phyloP scores from a whole-genome alignment of 805 yeast species.

The Wickerhamomyces hampshirensis region DNA sequence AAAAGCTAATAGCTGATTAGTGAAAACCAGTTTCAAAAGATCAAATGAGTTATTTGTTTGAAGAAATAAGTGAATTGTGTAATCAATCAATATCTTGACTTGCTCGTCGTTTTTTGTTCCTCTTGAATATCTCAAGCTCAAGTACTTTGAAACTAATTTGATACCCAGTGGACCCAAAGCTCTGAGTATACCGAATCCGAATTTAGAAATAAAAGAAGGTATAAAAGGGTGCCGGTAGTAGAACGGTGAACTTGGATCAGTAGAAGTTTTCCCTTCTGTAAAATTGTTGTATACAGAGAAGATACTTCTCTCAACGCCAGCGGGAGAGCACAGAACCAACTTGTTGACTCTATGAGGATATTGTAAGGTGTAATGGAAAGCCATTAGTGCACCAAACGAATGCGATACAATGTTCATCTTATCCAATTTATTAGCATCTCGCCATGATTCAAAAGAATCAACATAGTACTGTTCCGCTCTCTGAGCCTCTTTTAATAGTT shows the following conservation, averaged over 20 bases:
- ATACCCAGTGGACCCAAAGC: constrained; percentile 39
- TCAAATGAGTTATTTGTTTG: constrained; percentile 19
- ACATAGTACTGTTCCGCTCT: constrained; percentile 53
- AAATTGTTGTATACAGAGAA: constrained; percentile 43
- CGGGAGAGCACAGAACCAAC: constrained; percentile 65
- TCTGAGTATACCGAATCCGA: constrained; percentile 45
- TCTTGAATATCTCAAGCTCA: constrained; percentile 26
- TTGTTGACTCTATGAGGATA: constrained; percentile 51
- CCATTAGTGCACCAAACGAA: constrained; percentile 74
- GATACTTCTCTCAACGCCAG: constrained; percentile 70
- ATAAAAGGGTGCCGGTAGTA: constrained; percentile 26
- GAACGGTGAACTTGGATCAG: constrained; percentile 19
- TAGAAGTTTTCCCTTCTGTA: constrained; percentile 7
- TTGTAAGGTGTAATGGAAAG: constrained; percentile 55
- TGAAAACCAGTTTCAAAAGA: constrained; percentile 14
- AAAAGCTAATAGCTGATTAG: constrained; percentile 44
- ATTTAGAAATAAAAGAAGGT: constrained; percentile 27
- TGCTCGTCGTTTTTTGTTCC: constrained; percentile 14
- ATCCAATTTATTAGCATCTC: constrained; percentile 41
- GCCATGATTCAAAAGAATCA: constrained; percentile 62
- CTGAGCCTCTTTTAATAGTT: constrained; percentile 19
- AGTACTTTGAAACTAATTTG: constrained; percentile 29
- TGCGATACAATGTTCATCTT: constrained; percentile 67
- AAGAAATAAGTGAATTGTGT: constrained; percentile 18
- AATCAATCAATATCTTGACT: constrained; percentile 16